Percentiles rank a stretch among this genome's conserved stretches.
These are phyloP conservation scores for Talaromyces marneffei DNA, from an alignment of 2,329 filamentous ascomycete species.

Conservation along the genomic window DNA sequence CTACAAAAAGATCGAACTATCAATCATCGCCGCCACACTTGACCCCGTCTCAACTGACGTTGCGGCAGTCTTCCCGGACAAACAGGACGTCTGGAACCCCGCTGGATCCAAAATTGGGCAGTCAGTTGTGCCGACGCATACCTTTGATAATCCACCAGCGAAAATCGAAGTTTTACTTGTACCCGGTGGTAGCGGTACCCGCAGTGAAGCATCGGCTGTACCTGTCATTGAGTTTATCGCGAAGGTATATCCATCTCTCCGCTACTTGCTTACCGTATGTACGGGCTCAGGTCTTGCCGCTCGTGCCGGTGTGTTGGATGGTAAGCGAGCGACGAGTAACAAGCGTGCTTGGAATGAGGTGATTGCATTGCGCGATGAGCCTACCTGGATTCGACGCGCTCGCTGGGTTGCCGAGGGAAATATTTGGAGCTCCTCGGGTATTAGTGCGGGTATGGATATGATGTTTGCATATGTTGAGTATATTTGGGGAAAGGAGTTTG, in stretches of 20 bases:
- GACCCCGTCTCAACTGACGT: slow-evolving; percentile 10
- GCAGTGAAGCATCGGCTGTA: slow-evolving; percentile 24
- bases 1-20: slow-evolving; percentile 9
- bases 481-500: slow-evolving; percentile 50
- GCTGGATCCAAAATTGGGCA: slow-evolving; percentile 23
- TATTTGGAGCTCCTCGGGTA: slow-evolving; percentile 60
- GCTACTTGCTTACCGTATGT: slow-evolving; percentile 60
- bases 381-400: slow-evolving; percentile 57
- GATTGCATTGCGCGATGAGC: slow-evolving; percentile 43
- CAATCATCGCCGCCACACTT: slow-evolving; percentile 10
- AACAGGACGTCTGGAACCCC: slow-evolving; percentile 10
- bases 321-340: slow-evolving; percentile 59
- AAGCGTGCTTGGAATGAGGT: slow-evolving; percentile 53
- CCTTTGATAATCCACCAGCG: slow-evolving; percentile 46
- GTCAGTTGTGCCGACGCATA: slow-evolving; percentile 47
- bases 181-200: slow-evolving; percentile 55
- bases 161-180: slow-evolving; percentile 60
- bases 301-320: slow-evolving; percentile 55
- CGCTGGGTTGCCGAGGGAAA: slow-evolving; percentile 62
- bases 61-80: slow-evolving; percentile 3
- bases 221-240: slow-evolving; percentile 44
- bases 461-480: slow-evolving; percentile 53
- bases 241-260: slow-evolving; percentile 43
- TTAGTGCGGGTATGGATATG: slow-evolving; percentile 59
- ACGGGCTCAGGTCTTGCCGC: slow-evolving; percentile 59